Evolutionary conservation across 306 rosid genomes (phyloP).

Genomic region (Datisca glomerata): DNA sequence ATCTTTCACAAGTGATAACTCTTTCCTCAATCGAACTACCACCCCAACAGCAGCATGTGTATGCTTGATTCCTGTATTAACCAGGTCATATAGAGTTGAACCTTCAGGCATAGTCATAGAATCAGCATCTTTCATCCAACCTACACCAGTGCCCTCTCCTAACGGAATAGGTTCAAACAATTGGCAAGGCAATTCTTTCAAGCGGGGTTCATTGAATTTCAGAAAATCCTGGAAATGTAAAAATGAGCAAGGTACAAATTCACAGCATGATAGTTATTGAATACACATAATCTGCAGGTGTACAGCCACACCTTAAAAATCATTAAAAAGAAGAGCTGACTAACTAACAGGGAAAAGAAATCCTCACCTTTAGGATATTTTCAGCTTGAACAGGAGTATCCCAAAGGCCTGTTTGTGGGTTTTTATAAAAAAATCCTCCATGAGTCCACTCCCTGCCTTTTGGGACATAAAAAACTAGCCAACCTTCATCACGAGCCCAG

Average conservation of each 20-base stretch:
- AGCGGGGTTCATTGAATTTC: constrained; percentile 62
- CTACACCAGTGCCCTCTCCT: constrained; percentile 98
- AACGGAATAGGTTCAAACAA: constrained; percentile 63
- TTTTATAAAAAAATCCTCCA: constrained; percentile 73
- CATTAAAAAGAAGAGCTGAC: constrained; percentile 9
- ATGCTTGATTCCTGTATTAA: constrained; percentile 70
- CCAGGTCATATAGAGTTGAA: constrained; percentile 67
- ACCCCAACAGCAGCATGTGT: constrained; percentile 95
- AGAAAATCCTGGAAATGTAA: constrained; percentile 85
- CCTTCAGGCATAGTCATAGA: constrained; percentile 68
- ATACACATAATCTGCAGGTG: too few species aligned
- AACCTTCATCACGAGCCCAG: constrained; percentile 97
- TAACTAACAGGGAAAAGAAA: too few species aligned
- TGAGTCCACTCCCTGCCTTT: constrained; percentile 79
- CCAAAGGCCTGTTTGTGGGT: constrained; percentile 67
- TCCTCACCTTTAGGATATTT: constrained; percentile 65
- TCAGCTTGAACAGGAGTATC: constrained; percentile 92
- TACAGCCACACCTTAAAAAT: too few species aligned
- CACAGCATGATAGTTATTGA: too few species aligned
- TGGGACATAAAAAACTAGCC: constrained; percentile 95
- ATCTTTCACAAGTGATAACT: constrained; percentile 78
- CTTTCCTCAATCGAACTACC: constrained; percentile 83
- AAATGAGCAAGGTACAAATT: too few species aligned
- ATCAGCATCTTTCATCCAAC: constrained; percentile 83
- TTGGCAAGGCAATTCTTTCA: constrained; percentile 53